Evolutionary conservation across 1,139 yeast species (phyloP).

Genomic region (Candida sojae): DNA sequence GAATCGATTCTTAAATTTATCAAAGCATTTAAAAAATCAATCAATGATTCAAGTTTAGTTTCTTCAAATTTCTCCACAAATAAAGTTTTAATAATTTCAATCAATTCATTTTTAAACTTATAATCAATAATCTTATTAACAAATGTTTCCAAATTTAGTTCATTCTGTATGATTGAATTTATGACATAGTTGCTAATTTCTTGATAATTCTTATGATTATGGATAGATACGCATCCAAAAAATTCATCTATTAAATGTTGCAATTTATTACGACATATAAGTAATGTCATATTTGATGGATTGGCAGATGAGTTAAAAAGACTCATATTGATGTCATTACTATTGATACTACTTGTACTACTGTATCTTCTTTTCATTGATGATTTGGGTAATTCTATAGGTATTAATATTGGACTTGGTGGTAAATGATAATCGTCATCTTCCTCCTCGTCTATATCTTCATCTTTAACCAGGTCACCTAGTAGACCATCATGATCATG

Average conservation of each 20-base stretch:
- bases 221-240: conserved; percentile 9
- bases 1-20: conserved; percentile 3
- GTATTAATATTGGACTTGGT: conserved; percentile 15
- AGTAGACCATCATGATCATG: too few relatives aligned
- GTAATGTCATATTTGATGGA: conserved; percentile 3
- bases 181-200: conserved; percentile 14
- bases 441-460: conserved; percentile 5
- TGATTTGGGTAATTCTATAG: conserved; percentile 11
- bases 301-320: not conserved
- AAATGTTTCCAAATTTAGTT: conserved; percentile 12
- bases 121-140: conserved; percentile 14
- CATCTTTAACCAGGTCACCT: conserved; percentile 1
- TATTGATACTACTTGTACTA: not conserved
- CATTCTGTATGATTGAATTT: conserved; percentile 17
- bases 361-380: conserved; percentile 11
- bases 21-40: conserved; percentile 12
- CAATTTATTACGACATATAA: conserved; percentile 11
- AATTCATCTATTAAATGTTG: conserved; percentile 13
- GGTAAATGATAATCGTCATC: conserved; percentile 10
- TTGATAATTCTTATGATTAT: conserved; percentile 10
- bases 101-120: conserved; percentile 11
- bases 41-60: conserved; percentile 18
- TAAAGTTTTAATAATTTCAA: conserved; percentile 17
- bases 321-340: not conserved
- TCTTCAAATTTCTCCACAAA: conserved; percentile 22